A percentile compares a stretch with the other conserved stretches of the same genome.
Evolutionary conservation across 345 rosid genomes (phyloP).

Genomic region (Turritis glabra): DNA sequence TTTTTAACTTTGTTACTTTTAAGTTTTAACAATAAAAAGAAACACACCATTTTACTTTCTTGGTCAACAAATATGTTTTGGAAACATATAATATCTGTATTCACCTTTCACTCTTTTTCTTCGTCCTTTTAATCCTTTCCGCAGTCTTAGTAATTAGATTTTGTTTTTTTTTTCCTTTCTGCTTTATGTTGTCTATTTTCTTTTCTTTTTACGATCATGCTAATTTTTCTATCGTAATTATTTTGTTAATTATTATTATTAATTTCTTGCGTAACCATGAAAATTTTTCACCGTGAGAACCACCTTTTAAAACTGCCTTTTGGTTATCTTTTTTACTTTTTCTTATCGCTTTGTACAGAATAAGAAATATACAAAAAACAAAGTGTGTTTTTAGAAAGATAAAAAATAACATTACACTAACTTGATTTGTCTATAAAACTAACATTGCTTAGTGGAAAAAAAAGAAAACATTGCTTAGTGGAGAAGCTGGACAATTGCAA

Average conservation of each 20-base stretch:
- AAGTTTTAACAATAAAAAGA: neutral
- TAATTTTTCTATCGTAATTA: neutral
- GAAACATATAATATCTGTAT: neutral
- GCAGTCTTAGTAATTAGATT: neutral
- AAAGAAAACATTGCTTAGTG: constrained; percentile 41
- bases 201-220: neutral
- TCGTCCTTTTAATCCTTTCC: constrained; percentile 25
- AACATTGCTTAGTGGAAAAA: constrained; percentile 40
- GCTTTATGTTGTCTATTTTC: neutral
- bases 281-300: constrained; percentile 7
- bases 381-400: constrained; percentile 14
- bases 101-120: constrained; percentile 2
- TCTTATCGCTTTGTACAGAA: constrained; percentile 1
- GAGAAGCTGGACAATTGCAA: constrained; percentile 34
- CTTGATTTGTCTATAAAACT: constrained; percentile 29
- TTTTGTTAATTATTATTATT: neutral
- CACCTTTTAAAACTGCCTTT: constrained; percentile 25
- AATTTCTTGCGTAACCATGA: neutral
- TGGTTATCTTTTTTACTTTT: neutral
- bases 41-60: constrained; percentile 13
- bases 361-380: neutral
- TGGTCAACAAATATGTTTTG: constrained; percentile 12
- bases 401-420: constrained; percentile 17
- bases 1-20: neutral
- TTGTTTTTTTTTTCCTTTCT: constrained; percentile 14